Percentiles rank a stretch among this genome's conserved stretches.
Evolutionary conservation across 1,284 basidiomycete species (phyloP).

Genomic region (Laetiporus sulphureus): DNA sequence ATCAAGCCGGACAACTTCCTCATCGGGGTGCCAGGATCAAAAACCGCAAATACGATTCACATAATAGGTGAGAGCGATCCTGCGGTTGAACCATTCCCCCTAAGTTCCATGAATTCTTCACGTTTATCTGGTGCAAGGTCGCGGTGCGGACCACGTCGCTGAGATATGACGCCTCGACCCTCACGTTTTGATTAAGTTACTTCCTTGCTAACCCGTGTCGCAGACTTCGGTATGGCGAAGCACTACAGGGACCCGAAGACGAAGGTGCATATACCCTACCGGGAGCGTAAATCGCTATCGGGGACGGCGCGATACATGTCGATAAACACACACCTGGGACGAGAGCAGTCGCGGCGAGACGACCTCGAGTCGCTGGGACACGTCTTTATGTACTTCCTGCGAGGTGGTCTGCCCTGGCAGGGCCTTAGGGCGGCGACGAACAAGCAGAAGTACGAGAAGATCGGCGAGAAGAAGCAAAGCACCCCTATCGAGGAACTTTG

Average conservation of each 20-base stretch:
- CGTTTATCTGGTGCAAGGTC: not conserved
- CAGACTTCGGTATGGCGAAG: slow-evolving; percentile 98
- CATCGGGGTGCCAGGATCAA: slow-evolving; percentile 91
- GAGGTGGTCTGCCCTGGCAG: slow-evolving; percentile 93
- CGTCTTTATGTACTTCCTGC: slow-evolving; percentile 98
- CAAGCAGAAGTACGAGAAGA: slow-evolving; percentile 98
- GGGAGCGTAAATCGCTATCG: slow-evolving; percentile 96
- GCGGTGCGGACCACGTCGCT: not conserved
- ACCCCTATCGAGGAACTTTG: slow-evolving; percentile 91
- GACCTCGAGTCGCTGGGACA: slow-evolving; percentile 93
- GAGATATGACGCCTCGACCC: no score
- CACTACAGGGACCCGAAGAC: slow-evolving; percentile 99
- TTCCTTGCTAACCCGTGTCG: slow-evolving; percentile 8
- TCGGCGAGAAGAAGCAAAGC: slow-evolving; percentile 96
- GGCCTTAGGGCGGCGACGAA: slow-evolving; percentile 93
- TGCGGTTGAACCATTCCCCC: not conserved
- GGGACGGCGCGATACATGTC: slow-evolving; percentile 98
- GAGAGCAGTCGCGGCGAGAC: slow-evolving; percentile 86
- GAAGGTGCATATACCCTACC: slow-evolving; percentile 95
- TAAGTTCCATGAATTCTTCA: not conserved
- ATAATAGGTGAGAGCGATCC: slow-evolving; percentile 68
- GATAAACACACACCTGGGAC: slow-evolving; percentile 96
- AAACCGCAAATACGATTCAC: slow-evolving; percentile 86
- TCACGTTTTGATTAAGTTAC: no score
- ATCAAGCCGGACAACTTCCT: slow-evolving; percentile 99